These are phyloP conservation scores for Aspergillus ochraceus DNA, from an alignment of 2,329 filamentous ascomycete species.

Conservation along the genomic window DNA sequence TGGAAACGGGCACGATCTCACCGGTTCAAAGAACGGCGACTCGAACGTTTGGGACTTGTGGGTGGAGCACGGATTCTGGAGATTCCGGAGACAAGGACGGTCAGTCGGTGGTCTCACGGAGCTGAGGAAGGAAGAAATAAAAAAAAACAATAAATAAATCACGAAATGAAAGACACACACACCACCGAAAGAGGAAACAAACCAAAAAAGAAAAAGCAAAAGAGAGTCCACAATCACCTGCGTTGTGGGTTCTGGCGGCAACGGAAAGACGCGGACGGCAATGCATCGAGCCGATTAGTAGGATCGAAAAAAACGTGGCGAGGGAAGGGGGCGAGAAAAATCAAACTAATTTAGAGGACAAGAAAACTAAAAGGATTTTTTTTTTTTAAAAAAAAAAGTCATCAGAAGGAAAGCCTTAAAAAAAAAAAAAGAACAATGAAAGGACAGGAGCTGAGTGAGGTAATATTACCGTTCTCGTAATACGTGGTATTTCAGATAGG, in stretches of 20 bases:
- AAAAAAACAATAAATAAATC: not conserved
- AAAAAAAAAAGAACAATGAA: not conserved
- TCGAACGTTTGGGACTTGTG: slow-evolving; percentile 9
- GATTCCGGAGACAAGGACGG: slow-evolving; percentile 15
- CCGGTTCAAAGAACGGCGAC: slow-evolving; percentile 13
- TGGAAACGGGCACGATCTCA: slow-evolving; percentile 10
- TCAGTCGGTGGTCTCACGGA: not conserved
- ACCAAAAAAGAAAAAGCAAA: not conserved
- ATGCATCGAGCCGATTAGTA: slow-evolving; percentile 34
- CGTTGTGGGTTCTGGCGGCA: slow-evolving; percentile 29
- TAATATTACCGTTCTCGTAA: slow-evolving; percentile 13
- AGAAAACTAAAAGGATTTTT: slow-evolving; percentile 7
- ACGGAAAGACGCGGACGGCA: slow-evolving; percentile 37
- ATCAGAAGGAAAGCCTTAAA: slow-evolving; percentile 1
- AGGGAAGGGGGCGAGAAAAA: slow-evolving; percentile 9
- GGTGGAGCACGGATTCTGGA: slow-evolving; percentile 16
- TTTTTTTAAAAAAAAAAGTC: not conserved
- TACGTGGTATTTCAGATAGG: slow-evolving; percentile 1
- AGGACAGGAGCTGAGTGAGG: not conserved
- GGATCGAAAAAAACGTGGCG: slow-evolving; percentile 33
- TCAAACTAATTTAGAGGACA: not conserved
- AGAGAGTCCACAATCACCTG: slow-evolving; percentile 19
- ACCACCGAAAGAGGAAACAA: not conserved
- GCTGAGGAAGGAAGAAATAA: slow-evolving; percentile 5
- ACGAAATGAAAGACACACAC: no score